These are phyloP conservation scores for Stereocaulon alpinum DNA, from an alignment of 495 filamentous ascomycete genomes.

Conservation along the genomic window DNA sequence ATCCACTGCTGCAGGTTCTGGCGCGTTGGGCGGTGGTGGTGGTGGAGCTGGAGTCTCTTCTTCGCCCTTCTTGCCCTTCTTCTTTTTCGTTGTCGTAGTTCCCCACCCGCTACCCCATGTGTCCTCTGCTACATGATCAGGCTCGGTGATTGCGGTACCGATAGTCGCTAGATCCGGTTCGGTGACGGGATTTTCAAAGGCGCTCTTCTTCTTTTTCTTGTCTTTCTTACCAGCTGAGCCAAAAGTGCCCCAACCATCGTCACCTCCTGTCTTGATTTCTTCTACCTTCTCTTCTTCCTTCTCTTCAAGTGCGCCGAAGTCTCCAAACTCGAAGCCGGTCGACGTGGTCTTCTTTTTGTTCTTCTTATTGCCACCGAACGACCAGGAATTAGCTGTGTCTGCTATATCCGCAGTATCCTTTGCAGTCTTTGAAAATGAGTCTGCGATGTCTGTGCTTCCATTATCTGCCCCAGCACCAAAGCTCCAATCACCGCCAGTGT, in stretches of 20 bases:
- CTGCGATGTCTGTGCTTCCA: slow-evolving; percentile 19
- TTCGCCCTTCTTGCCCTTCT: slow-evolving; percentile 22
- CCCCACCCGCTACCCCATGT: slow-evolving; percentile 20
- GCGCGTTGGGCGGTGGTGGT: slow-evolving; percentile 10
- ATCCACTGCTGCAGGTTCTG: slow-evolving; percentile 15
- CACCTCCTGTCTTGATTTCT: slow-evolving; percentile 15
- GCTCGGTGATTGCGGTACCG: slow-evolving; percentile 19
- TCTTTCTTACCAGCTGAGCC: slow-evolving; percentile 18
- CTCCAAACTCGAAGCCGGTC: slow-evolving; percentile 38
- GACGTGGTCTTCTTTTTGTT: slow-evolving; percentile 34
- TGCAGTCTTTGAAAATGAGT: slow-evolving; percentile 26
- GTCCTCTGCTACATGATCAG: slow-evolving; percentile 15
- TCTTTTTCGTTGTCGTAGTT: slow-evolving; percentile 19
- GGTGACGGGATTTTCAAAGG: slow-evolving; percentile 14
- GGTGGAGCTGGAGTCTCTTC: slow-evolving; percentile 12
- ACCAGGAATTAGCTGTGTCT: slow-evolving; percentile 28
- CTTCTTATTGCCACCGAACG: slow-evolving; percentile 21
- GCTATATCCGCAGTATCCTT: slow-evolving; percentile 25
- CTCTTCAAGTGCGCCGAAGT: slow-evolving; percentile 28
- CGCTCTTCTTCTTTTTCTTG: slow-evolving; percentile 25
- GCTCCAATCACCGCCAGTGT: slow-evolving; percentile 30
- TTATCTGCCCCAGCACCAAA: slow-evolving; percentile 21
- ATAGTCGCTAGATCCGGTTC: slow-evolving; percentile 15
- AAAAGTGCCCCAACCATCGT: slow-evolving; percentile 20
- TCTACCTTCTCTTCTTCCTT: slow-evolving; percentile 22